These are phyloP conservation scores for Zasmidium angulare DNA, from an alignment of 2,329 filamentous ascomycete species.

Conservation along the genomic window DNA sequence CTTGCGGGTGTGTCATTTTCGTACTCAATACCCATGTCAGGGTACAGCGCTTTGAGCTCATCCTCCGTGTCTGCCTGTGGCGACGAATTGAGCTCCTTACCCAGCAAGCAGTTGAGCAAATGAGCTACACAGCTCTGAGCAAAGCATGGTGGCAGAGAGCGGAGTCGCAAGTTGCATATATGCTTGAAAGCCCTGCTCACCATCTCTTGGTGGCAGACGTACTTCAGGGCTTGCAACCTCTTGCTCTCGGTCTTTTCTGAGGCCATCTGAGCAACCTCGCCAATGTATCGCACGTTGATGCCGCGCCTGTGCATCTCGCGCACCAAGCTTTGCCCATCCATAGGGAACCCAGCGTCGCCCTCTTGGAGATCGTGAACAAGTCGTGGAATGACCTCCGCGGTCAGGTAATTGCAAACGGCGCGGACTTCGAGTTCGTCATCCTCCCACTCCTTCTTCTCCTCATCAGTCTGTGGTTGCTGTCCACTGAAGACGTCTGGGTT, in stretches of 20 bases:
- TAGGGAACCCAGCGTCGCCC: conserved; percentile 93
- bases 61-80: conserved; percentile 77
- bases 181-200: conserved; percentile 96
- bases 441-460: conserved; percentile 79
- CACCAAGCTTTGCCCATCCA: conserved; percentile 93
- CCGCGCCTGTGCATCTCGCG: conserved; percentile 91
- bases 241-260: conserved; percentile 60
- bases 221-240: conserved; percentile 73
- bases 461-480: conserved; percentile 83
- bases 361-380: conserved; percentile 84
- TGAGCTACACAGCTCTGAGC: conserved; percentile 79
- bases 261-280: conserved; percentile 70
- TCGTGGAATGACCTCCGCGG: conserved; percentile 75
- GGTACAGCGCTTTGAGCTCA: conserved; percentile 71
- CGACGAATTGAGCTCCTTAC: conserved; percentile 70
- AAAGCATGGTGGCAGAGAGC: conserved; percentile 75
- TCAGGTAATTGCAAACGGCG: conserved; percentile 76
- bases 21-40: conserved; percentile 79
- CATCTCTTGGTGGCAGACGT: conserved; percentile 86
- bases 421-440: conserved; percentile 88
- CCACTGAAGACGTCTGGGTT: conserved; percentile 97
- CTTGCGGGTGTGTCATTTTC: conserved; percentile 73
- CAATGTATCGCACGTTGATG: conserved; percentile 96
- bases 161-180: conserved; percentile 74
- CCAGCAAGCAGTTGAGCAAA: conserved; percentile 89